A percentile compares a stretch with the other conserved stretches of the same genome.
These are phyloP conservation scores for Fennellomyces sp. DNA, from an alignment of 371 early-diverging fungal species.

Conservation along the genomic window DNA sequence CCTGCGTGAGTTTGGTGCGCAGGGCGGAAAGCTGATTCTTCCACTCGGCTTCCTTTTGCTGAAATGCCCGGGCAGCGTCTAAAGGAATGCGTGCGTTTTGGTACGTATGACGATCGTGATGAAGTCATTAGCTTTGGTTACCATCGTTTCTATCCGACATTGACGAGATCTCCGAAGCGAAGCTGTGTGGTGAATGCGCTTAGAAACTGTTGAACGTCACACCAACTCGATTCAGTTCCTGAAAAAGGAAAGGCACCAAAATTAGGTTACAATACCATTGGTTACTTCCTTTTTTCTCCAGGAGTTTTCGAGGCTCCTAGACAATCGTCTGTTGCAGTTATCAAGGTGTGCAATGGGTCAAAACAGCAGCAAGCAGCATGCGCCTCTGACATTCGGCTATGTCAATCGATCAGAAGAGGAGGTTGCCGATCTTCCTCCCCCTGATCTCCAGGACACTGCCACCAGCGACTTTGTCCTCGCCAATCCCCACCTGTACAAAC, in stretches of 20 bases:
- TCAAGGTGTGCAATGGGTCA: too few species aligned
- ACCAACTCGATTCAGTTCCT: too few species aligned
- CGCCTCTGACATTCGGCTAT: constrained; percentile 42
- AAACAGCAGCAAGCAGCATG: constrained; percentile 37
- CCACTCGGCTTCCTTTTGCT: constrained; percentile 19
- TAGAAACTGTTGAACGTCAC: too few species aligned
- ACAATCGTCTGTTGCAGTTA: too few species aligned
- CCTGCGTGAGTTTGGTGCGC: constrained; percentile 41
- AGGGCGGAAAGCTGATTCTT: constrained; percentile 18
- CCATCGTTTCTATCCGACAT: background rate
- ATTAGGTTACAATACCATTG: too few species aligned
- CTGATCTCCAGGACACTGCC: constrained; percentile 4
- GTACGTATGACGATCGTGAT: too few species aligned
- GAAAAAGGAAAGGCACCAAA: background rate
- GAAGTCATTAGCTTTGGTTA: background rate
- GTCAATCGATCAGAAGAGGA: constrained; percentile 19
- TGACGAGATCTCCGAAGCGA: background rate
- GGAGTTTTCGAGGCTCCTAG: too few species aligned
- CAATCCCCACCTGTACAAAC: constrained; percentile 40
- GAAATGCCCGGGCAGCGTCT: background rate
- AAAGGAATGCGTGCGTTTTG: too few species aligned
- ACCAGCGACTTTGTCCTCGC: constrained; percentile 32
- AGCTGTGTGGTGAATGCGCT: background rate
- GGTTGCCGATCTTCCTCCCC: background rate
- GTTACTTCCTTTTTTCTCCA: too few species aligned